A percentile compares a stretch with the other conserved stretches of the same genome.
Evolutionary conservation across 1,139 yeast genomes (phyloP).

Genomic region (Zygotorulaspora mrakii): DNA sequence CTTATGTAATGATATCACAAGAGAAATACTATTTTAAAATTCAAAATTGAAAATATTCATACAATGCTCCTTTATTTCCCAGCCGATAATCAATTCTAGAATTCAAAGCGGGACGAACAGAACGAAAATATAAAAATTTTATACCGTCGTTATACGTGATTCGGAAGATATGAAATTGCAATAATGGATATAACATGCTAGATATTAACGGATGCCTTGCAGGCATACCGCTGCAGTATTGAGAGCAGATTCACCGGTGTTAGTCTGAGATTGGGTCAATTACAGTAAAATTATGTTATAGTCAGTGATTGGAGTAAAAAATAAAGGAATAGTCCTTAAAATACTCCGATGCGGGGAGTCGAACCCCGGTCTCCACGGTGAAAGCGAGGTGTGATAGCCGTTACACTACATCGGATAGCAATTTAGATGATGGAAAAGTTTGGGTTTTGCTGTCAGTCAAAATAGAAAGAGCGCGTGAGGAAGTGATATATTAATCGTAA

Average conservation of each 20-base stretch:
- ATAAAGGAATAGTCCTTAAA: no score
- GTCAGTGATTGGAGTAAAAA: no score
- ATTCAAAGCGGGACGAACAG: background rate
- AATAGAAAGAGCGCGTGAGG: background rate
- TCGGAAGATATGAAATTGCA: background rate
- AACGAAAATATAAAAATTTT: conserved; percentile 3
- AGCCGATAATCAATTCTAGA: background rate
- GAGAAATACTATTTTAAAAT: background rate
- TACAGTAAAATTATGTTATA: no score
- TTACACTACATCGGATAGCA: conserved; percentile 26
- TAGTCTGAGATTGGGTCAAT: no score
- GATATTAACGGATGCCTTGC: no score
- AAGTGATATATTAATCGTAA: no score
- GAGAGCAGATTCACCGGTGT: no score
- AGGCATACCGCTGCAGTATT: no score
- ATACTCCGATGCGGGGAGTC: conserved; percentile 34
- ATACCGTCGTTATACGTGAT: conserved; percentile 5
- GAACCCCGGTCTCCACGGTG: conserved; percentile 36
- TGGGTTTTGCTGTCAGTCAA: background rate
- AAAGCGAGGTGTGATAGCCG: conserved; percentile 30
- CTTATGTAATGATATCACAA: background rate
- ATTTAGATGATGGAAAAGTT: conserved; percentile 2
- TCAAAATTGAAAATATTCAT: background rate
- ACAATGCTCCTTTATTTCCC: background rate
- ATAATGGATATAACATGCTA: background rate